These are phyloP conservation scores for Peronospora tabacina DNA, from an alignment of 352 stramenopile genomes.

Conservation along the genomic window DNA sequence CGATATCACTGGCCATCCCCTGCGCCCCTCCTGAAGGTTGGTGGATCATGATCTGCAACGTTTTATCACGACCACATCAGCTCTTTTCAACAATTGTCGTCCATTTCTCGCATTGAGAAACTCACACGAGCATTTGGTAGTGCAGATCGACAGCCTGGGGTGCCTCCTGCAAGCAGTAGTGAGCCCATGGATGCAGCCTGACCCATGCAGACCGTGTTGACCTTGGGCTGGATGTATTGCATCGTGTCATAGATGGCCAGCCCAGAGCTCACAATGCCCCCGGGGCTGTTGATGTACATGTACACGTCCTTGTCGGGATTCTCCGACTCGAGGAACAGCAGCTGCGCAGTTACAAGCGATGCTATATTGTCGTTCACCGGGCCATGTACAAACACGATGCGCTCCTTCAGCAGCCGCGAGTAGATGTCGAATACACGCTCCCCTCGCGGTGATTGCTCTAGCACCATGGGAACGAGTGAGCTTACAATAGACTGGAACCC, in stretches of 20 bases:
- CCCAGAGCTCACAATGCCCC: constrained; percentile 93
- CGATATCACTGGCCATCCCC: constrained; percentile 97
- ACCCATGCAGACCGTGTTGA: constrained; percentile 97
- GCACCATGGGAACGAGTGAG: constrained; percentile 89
- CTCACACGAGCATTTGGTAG: constrained; percentile 90
- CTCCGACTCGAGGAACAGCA: constrained; percentile 95
- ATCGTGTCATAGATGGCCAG: constrained; percentile 98
- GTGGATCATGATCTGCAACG: constrained; percentile 93
- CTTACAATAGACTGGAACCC: constrained; percentile 50
- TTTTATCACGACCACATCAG: constrained; percentile 6
- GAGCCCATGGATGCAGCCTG: constrained; percentile 94
- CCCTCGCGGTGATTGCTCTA: constrained; percentile 88
- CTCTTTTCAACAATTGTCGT: not conserved
- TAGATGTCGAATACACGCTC: constrained; percentile 98
- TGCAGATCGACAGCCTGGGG: constrained; percentile 83
- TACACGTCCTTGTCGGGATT: constrained; percentile 96
- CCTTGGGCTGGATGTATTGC: constrained; percentile 94
- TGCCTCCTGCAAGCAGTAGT: constrained; percentile 91
- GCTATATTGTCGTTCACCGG: constrained; percentile 87
- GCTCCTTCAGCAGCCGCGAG: constrained; percentile 94
- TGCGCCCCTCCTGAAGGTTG: constrained; percentile 93
- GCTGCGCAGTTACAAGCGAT: constrained; percentile 74
- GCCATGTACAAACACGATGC: constrained; percentile 96
- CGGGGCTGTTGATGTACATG: constrained; percentile 99
- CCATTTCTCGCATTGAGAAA: not conserved